Base-by-base conservation (phyloP, 2,329 filamentous ascomycete genomes). In the Aspergillus spinulosporus region DNA sequence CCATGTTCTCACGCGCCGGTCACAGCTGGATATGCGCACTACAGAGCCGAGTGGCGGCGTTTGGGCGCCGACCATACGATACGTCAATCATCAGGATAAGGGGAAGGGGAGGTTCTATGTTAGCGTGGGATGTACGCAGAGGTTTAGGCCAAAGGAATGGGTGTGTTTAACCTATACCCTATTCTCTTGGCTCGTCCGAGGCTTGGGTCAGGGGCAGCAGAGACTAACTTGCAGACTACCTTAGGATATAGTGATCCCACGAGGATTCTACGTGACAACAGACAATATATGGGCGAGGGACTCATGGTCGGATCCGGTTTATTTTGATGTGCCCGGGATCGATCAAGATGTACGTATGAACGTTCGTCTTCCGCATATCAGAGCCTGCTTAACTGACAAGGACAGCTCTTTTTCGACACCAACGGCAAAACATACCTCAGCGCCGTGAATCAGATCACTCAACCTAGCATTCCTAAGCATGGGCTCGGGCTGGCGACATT, bases 31-130 rank as follows among this genome's bases (percentile, higher is more conserved):
- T 2, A 66, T 75, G 5, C 63, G 63, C 4, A 42, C 50, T 3
- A 55, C 54, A 5, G 46, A 34, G 9, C 31, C 26, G 52, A 63
- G 32, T 46, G 55, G 29, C 67, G 76, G 76, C 3, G 71, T 77
- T 26, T 78, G 69, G 62, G 77, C 74, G 3, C 70, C 75, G 1
- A 72, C 74, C 2, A 52, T 79, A 5, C 66, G 76, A 37, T 72
- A 71, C 36, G 70, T 73, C 26, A 62, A 75, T 34, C 32, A 34
- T 11, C 6, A 37, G 7, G 34, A 12, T 11, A 37, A 37, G 8
- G 34, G 34, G 34, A 37, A 37, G 34, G 34, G 34, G 34, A 11
- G 34, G 34, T 37, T 37, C 34, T 37, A 37, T 37, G 34, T 37
- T 37, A 37, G 34, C 9, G 34, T 37, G 34, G 34, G 34, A 4